These are phyloP conservation scores for Jacaranda mimosifolia DNA, from an alignment of 257 asterid species.

Conservation along the genomic window DNA sequence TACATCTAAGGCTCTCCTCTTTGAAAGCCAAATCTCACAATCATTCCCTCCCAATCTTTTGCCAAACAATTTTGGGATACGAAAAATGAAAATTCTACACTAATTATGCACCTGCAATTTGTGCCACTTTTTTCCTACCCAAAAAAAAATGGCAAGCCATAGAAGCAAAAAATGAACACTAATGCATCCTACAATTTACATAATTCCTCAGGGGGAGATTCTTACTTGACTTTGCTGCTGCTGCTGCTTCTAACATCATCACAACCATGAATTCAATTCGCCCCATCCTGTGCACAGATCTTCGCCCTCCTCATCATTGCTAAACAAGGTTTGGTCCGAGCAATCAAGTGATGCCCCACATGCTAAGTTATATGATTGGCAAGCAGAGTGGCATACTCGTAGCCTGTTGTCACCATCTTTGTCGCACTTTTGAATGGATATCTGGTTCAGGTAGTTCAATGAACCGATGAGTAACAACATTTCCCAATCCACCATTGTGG, in stretches of 20 bases:
- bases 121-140: conserved; percentile 49
- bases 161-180: conserved; percentile 29
- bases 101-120: conserved; percentile 53
- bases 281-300: conserved; percentile 99
- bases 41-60: conserved; percentile 56
- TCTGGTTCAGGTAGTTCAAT: conserved; percentile 54
- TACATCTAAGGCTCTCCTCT: conserved; percentile 67
- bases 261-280: conserved; percentile 83
- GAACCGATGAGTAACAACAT: conserved; percentile 13
- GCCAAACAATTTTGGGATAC: conserved; percentile 48
- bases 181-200: conserved; percentile 78
- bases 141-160: conserved; percentile 46
- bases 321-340: conserved; percentile 91
- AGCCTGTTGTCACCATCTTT: conserved; percentile 88
- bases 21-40: conserved; percentile 70
- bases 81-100: conserved; percentile 53
- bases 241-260: conserved; percentile 2
- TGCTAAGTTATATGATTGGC: conserved; percentile 89
- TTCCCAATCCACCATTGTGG: background rate
- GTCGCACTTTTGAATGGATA: conserved; percentile 95
- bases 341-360: conserved; percentile 99
- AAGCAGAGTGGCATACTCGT: conserved; percentile 96
- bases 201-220: conserved; percentile 24
- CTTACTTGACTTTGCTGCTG: background rate
- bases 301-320: conserved; percentile 87